phyloP scores from a whole-genome alignment of 805 yeast genomes.

The Teunomyces gatunensis region DNA sequence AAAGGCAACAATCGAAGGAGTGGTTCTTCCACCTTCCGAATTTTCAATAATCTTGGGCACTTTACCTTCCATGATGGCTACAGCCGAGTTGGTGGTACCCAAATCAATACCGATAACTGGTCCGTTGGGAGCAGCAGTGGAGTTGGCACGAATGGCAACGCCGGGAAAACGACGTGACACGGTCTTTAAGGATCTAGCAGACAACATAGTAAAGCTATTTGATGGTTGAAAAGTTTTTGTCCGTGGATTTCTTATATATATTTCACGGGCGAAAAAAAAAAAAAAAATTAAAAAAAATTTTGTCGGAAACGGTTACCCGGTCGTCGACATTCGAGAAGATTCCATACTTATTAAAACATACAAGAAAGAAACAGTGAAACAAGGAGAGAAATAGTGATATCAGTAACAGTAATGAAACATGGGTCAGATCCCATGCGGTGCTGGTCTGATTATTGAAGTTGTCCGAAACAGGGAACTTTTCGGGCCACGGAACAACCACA shows the following conservation, averaged over 20 bases:
- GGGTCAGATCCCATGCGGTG: too few relatives aligned
- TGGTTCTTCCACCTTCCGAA: constrained; percentile 61
- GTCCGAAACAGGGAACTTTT: too few relatives aligned
- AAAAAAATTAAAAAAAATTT: constrained; percentile 11
- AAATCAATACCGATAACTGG: constrained; percentile 82
- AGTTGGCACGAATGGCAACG: constrained; percentile 25
- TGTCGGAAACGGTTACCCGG: constrained; percentile 22
- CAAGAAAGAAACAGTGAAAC: not conserved
- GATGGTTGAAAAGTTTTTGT: not conserved
- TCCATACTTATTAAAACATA: constrained; percentile 2
- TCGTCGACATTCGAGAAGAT: constrained; percentile 4
- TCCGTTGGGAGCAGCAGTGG: constrained; percentile 37
- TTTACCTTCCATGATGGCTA: constrained; percentile 79
- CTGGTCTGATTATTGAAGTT: too few relatives aligned
- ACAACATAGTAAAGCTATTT: constrained; percentile 29
- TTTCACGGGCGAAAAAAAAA: constrained; percentile 11
- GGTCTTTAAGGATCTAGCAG: constrained; percentile 40
- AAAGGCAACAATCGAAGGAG: constrained; percentile 95
- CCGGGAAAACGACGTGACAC: constrained; percentile 34
- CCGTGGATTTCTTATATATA: constrained; percentile 1
- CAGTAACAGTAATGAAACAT: too few relatives aligned
- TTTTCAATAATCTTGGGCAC: constrained; percentile 77
- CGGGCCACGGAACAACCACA: too few relatives aligned
- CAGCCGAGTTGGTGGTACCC: constrained; percentile 90
- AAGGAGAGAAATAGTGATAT: too few relatives aligned